phyloP scores from a whole-genome alignment of 1,139 yeast species.

The Saccharomycopsis hybrid region DNA sequence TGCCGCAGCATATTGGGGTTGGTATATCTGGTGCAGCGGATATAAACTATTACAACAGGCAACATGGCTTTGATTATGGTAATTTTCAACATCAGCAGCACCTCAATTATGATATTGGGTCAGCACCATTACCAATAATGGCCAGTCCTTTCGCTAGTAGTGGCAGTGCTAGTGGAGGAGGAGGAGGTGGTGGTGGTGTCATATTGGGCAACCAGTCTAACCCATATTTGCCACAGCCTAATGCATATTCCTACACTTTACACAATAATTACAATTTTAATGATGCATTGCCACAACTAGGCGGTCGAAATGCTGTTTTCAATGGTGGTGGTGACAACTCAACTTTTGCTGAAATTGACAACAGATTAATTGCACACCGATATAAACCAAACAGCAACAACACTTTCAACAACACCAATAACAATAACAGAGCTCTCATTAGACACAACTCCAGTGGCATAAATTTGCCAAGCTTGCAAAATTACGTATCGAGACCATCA shows the following conservation, averaged over 20 bases:
- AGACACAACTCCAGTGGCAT: slow-evolving; percentile 3
- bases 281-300: too few species aligned
- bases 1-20: too few species aligned
- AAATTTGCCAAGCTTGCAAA: slow-evolving; percentile 10
- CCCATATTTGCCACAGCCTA: neutral
- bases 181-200: neutral
- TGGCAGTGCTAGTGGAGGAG: neutral
- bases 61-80: too few species aligned
- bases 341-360: neutral
- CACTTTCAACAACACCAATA: too few species aligned
- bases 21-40: too few species aligned
- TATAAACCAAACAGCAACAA: slow-evolving; percentile 7
- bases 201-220: neutral
- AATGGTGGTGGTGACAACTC: neutral
- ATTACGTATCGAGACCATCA: slow-evolving; percentile 12
- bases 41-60: too few species aligned
- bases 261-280: too few species aligned
- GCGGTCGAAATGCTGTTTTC: too few species aligned
- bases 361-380: slow-evolving; percentile 6
- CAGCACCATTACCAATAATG: slow-evolving; percentile 16
- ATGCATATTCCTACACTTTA: neutral
- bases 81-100: neutral
- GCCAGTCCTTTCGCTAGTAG: neutral
- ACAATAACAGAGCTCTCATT: neutral
- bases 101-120: slow-evolving; percentile 9